phyloP scores from a whole-genome alignment of 495 filamentous ascomycete species.

The Stereocaulon alpinum region DNA sequence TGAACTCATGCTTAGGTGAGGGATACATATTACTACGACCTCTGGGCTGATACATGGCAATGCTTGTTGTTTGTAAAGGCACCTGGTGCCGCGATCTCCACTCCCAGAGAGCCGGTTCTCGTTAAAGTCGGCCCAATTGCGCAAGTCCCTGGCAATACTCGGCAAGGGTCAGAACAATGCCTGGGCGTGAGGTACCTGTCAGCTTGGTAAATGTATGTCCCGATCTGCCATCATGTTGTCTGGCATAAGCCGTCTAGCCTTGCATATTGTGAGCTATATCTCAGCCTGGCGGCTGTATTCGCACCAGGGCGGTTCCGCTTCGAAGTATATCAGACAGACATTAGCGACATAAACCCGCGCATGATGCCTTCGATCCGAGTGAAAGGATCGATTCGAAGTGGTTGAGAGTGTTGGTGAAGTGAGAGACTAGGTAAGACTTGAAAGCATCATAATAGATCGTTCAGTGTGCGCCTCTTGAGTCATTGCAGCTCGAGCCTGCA shows the following conservation, averaged over 20 bases:
- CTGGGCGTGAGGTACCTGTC: neutral
- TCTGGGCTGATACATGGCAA: constrained; percentile 27
- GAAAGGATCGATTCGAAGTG: constrained; percentile 17
- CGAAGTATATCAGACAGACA: constrained; percentile 18
- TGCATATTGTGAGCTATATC: constrained; percentile 19
- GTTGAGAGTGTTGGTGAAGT: constrained; percentile 15
- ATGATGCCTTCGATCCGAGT: constrained; percentile 16
- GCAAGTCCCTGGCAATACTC: constrained; percentile 18
- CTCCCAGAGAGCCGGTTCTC: constrained; percentile 32
- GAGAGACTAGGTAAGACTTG: neutral
- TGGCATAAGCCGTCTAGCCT: constrained; percentile 4
- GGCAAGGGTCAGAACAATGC: constrained; percentile 17
- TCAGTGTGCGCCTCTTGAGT: too few species aligned
- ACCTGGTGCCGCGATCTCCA: neutral
- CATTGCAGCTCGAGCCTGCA: too few species aligned
- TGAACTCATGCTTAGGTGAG: neutral
- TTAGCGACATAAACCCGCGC: constrained; percentile 14
- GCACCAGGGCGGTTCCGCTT: constrained; percentile 13
- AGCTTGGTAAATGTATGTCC: too few species aligned
- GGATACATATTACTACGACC: constrained; percentile 35
- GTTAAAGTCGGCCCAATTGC: constrained; percentile 14
- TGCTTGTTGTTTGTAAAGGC: too few species aligned
- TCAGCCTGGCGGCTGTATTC: constrained; percentile 17
- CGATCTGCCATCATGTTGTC: too few species aligned
- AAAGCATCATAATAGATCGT: too few species aligned